These are phyloP conservation scores for Blastobotrys buckinghamii DNA, from an alignment of 1,139 yeast genomes.

Conservation along the genomic window DNA sequence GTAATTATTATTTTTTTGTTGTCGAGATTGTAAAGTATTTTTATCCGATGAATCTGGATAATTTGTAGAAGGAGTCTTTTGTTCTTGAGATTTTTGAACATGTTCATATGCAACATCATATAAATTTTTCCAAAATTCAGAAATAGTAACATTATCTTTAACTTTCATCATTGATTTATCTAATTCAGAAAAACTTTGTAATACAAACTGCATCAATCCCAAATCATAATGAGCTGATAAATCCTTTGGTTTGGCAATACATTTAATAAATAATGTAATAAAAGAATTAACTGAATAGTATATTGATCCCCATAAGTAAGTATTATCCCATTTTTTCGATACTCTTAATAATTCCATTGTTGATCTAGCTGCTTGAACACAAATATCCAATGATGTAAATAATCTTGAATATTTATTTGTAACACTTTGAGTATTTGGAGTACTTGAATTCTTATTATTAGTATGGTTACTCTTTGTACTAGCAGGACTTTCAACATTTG, in stretches of 20 bases:
- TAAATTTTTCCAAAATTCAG: slow-evolving; percentile 19
- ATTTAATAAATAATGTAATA: slow-evolving; percentile 26
- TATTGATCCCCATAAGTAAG: slow-evolving; percentile 18
- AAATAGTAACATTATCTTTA: slow-evolving; percentile 1
- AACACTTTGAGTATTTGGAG: slow-evolving; percentile 9
- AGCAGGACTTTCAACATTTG: slow-evolving; percentile 3
- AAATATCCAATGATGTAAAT: slow-evolving; percentile 21
- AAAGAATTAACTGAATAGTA: slow-evolving; percentile 23
- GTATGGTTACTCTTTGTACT: slow-evolving; percentile 10
- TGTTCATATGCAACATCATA: slow-evolving; percentile 14
- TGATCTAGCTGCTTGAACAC: slow-evolving; percentile 23
- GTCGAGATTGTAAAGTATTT: too few relatives aligned
- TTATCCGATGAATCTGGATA: not conserved
- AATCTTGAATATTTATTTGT: slow-evolving; percentile 19
- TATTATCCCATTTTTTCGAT: slow-evolving; percentile 16
- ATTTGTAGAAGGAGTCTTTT: not conserved
- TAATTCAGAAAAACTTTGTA: slow-evolving; percentile 11
- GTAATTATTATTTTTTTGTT: not conserved
- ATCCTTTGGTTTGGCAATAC: slow-evolving; percentile 24
- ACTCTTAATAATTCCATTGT: slow-evolving; percentile 18
- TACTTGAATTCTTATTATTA: slow-evolving; percentile 16
- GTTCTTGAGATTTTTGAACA: slow-evolving; percentile 14
- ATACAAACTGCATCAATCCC: slow-evolving; percentile 17
- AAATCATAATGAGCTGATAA: slow-evolving; percentile 23
- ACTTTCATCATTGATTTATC: not conserved